Evolutionary conservation across 768 basidiomycete genomes (phyloP), one percentile per base, ranked within the genome.

Genomic region (Pleurotus giganteus): DNA sequence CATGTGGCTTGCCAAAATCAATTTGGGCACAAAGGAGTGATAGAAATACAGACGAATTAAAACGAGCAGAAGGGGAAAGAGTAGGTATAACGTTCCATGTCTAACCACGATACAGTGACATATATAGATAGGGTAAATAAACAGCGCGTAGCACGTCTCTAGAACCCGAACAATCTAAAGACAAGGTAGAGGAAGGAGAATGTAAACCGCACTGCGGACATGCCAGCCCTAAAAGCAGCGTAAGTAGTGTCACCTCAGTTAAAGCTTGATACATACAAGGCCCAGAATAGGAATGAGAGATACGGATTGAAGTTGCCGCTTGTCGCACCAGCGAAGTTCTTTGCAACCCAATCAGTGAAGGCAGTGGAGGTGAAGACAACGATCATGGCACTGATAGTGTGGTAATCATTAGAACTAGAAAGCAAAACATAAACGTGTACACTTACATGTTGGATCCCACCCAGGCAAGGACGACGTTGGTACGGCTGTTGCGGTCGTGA

Each of bases 221-320:
- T 74, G 45, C 83, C 88, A 65, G 92, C 89, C 58, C 88, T 90
- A 62, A 6, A 36, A 11, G 28, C 15, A 26, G 8, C 26, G 47
- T 36, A 49, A 54, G 41, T 60, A 51, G 39, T 19, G 19, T 23
- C 8, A 23, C 15, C 4, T 12, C 47, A 23, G 23, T 3, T 31
- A 15, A 7, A n/a, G 42, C 3, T 43, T 28, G 44, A 55, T 17
- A 74, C 77, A 59, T 65, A 79, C 75, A 77, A 67, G 52, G 74
- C 75, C 60, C 69, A 84, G 78, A 95, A 94, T 53, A 94, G 78
- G 75, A 91, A 88, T 26, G 81, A 83, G 46, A 91, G 79, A 69
- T 94, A 95, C n/a, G 93, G 91, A 64, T 95, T 95, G 75, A 94
- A 94, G 21, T 77, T 76, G 12, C 81, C 73, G 54, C 78, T 74